Evolutionary conservation across 2,329 filamentous ascomycete species (phyloP), one percentile per base, ranked within the genome.

Genomic region (Penicillium sp.): DNA sequence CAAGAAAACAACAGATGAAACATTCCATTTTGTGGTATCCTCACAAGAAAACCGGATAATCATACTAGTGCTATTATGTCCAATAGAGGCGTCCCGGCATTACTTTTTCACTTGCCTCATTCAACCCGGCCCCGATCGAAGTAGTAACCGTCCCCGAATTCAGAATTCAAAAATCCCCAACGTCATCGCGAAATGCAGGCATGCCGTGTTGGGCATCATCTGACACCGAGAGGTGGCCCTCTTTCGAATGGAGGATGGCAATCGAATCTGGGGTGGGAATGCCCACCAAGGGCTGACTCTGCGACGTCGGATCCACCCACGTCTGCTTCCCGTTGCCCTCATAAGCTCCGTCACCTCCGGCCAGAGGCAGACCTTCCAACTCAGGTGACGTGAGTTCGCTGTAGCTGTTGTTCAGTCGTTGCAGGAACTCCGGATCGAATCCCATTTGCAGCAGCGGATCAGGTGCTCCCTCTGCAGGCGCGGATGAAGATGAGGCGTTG

Each of bases 391-490:
- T 53, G 26, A 67, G 39, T 20, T 63, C 57, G n/a, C 56, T 59
- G 41, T 65, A 64, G 25, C 53, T 54, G 18, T 62, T 52, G 21
- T 63, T 64, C 21, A 67, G 39, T 35, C 58, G 58, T 37, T 65
- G 63, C 41, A 69, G 42, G 32, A 67, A 63, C 10, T 60, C 58
- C 4, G 61, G 59, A 18, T 69, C 65, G 34, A 67, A 68, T 4
- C 62, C 63, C 56, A 67, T 63, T 40, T 64, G 61, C 26, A 62
- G 54, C 26, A 66, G 55, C 3, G 62, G 58, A 35, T 68, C 63
- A 40, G 53, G 43, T 17, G 58, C 47, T 18, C 47, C 50, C 26
- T 53, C 44, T n/a, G 59, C 60, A 17, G 59, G 56, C 10, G 64
- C 64, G 7, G 60, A 59, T 16, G 29, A 48, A 15, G 63, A 62